A percentile compares a stretch with the other conserved stretches of the same genome.
phyloP scores from a whole-genome alignment of 352 stramenopile species.

The Globisporangium heterothallicum region DNA sequence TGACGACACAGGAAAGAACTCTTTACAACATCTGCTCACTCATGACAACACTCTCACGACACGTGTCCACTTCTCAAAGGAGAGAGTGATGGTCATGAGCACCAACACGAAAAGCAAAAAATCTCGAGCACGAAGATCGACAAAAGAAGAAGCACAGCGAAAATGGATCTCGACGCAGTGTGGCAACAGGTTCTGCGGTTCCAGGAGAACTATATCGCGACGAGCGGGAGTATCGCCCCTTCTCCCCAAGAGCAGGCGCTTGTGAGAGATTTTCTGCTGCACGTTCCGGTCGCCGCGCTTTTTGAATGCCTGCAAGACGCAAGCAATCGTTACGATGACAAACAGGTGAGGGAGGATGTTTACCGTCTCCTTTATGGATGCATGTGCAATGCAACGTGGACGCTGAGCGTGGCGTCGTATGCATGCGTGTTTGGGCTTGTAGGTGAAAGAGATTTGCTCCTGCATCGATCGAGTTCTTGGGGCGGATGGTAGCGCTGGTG shows the following conservation, averaged over 20 bases:
- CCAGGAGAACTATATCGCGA: conserved; percentile 53
- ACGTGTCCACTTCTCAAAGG: neutral
- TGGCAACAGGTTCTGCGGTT: conserved; percentile 62
- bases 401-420: neutral
- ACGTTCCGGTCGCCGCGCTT: conserved; percentile 57
- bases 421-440: neutral
- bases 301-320: conserved; percentile 77
- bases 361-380: too few species aligned
- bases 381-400: neutral
- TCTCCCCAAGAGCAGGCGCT: conserved; percentile 39
- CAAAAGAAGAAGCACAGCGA: conserved; percentile 2
- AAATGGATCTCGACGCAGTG: conserved; percentile 36
- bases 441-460: conserved; percentile 69
- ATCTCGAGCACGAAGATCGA: neutral
- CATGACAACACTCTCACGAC: neutral
- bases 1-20: neutral
- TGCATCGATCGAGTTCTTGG: conserved; percentile 76
- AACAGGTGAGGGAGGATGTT: conserved; percentile 47
- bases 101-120: neutral
- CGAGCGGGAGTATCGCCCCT: conserved; percentile 37
- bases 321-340: conserved; percentile 49
- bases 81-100: neutral
- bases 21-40: neutral
- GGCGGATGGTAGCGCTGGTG: conserved; percentile 35
- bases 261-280: conserved; percentile 56